Base-by-base conservation (phyloP, 306 rosid species). In the Glycine soja region DNA sequence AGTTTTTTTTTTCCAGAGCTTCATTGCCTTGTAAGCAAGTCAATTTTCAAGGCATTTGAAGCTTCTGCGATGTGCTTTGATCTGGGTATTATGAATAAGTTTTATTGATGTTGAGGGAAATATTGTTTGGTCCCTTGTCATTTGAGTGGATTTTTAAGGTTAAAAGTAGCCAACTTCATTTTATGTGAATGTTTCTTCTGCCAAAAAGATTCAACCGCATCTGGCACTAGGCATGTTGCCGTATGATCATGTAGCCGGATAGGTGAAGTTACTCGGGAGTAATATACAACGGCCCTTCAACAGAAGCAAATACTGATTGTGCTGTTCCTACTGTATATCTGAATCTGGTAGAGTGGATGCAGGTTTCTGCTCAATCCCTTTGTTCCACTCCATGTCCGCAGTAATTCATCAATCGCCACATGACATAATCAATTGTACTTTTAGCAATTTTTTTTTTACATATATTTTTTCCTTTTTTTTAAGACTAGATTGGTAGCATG, bases 31-130 rank as follows among this genome's bases (percentile, higher is more conserved):
- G 56, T 81, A 30, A 70, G 76, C 81, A 74, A 77, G 11, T 85
- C 85, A 80, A 72, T 86, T 85, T 82, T 77, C 83, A 78, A 87
- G 90, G 87, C 84, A 71, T 65, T 85, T 85, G 83, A 78, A 42
- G 85, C 76, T 64, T 63, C 45, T 72, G 67, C 77, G 53, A 45
- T 63, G 56, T 80, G 81, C 82, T 71, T 57, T 67, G 58, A 38
- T 82, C 78, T 47, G 30, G 30, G 30, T 80, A 79, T 82, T 47
- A 42, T 82, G 87, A 86, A 86, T 81, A 88, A 80, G 76, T 61
- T 56, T 76, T 63, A 70, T 69, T 40, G 74, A 77, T 77, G 83
- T 77, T 74, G 34, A 70, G 78, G 84, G 85, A 77, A 89, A 70
- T 24, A 24, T 70, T 62, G 50, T 70, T 40, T 8, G 48, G 83